These are phyloP conservation scores for Gossypium trilobum DNA, from an alignment of 441 rosid species.

Conservation along the genomic window DNA sequence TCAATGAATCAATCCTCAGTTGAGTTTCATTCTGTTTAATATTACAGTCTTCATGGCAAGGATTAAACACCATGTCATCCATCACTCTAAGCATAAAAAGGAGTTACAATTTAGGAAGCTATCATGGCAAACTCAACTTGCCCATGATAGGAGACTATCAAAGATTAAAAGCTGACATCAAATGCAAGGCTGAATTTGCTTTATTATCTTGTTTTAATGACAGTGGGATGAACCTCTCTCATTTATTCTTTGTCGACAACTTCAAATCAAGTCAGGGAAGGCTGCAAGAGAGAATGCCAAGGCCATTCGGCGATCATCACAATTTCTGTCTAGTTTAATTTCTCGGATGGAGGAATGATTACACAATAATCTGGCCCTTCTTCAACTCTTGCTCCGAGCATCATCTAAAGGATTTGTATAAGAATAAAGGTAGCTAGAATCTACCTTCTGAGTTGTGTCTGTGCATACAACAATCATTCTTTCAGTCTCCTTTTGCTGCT, in stretches of 20 bases:
- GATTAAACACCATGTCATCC: neutral
- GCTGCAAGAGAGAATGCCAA: constrained; percentile 97
- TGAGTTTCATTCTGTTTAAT: neutral
- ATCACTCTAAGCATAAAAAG: neutral
- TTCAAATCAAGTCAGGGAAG: constrained; percentile 82
- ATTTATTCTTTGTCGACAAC: constrained; percentile 42
- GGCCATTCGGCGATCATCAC: constrained; percentile 97
- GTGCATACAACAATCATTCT: constrained; percentile 94
- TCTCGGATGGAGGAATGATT: constrained; percentile 75
- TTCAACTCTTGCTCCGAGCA: constrained; percentile 90
- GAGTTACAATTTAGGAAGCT: neutral
- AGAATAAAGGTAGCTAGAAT: neutral
- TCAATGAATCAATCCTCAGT: constrained; percentile 3
- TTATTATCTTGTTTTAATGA: neutral
- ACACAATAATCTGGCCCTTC: constrained; percentile 94
- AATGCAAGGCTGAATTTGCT: neutral
- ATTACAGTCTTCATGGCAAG: constrained; percentile 3
- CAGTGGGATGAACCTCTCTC: neutral
- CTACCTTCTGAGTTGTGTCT: constrained; percentile 69
- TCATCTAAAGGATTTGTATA: neutral
- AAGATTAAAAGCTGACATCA: constrained; percentile 9
- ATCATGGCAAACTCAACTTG: constrained; percentile 5
- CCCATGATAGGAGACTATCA: neutral
- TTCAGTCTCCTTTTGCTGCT: constrained; percentile 98
- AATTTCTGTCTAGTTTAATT: constrained; percentile 61